Conservation (phyloP, 345 rosid genomes). For the Populus pruinosa region DNA sequence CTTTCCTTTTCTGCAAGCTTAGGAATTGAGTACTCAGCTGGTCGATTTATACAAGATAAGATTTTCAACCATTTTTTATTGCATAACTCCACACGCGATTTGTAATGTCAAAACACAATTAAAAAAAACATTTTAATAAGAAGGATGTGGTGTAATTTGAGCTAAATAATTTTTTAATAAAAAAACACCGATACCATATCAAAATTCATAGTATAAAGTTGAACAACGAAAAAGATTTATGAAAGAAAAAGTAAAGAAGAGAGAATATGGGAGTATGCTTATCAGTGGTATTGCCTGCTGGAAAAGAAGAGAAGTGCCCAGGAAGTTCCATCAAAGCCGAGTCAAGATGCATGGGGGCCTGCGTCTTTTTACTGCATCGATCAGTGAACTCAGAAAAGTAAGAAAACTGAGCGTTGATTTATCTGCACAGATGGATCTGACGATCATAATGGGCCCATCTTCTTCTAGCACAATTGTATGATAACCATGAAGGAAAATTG, state of each 20-base stretch:
- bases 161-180: too few species aligned
- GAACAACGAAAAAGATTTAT: not conserved
- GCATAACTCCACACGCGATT: not conserved
- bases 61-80: not conserved
- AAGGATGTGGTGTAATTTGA: too few species aligned
- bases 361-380: not conserved
- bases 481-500: not conserved
- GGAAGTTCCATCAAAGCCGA: conserved; percentile 21
- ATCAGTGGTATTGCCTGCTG: not conserved
- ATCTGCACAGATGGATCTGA: not conserved
- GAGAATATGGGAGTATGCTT: not conserved
- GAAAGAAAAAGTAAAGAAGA: not conserved
- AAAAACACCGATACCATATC: too few species aligned
- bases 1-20: not conserved
- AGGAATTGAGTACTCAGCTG: not conserved
- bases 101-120: too few species aligned
- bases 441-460: not conserved
- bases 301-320: not conserved
- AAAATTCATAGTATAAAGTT: not conserved
- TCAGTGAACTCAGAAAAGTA: conserved; percentile 8
- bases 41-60: not conserved
- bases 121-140: too few species aligned
- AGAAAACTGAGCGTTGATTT: not conserved
- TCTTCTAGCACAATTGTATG: too few species aligned
- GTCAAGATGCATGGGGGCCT: conserved; percentile 17